These are phyloP conservation scores for Pseudonectria buxi DNA, from an alignment of 2,329 filamentous ascomycete species.

Conservation along the genomic window DNA sequence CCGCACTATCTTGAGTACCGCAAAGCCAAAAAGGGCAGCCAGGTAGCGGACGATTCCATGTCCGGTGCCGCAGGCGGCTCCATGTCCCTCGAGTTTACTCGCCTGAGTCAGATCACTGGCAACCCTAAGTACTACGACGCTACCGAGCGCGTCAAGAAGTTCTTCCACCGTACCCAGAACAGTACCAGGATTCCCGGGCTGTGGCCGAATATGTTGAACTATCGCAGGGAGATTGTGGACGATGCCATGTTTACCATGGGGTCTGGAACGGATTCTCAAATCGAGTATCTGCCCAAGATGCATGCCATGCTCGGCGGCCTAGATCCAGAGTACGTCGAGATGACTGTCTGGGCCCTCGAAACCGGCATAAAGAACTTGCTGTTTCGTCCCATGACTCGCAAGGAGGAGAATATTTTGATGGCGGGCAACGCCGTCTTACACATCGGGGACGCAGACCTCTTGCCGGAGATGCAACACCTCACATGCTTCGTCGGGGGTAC, in stretches of 20 bases:
- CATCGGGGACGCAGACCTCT: slow-evolving; percentile 22
- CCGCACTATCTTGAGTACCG: slow-evolving; percentile 39
- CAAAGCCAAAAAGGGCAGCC: slow-evolving; percentile 31
- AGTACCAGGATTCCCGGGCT: slow-evolving; percentile 63
- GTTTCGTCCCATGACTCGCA: slow-evolving; percentile 59
- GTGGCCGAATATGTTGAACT: slow-evolving; percentile 63
- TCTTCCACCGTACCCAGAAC: slow-evolving; percentile 59
- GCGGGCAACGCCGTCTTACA: slow-evolving; percentile 36
- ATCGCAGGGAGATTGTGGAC: slow-evolving; percentile 41
- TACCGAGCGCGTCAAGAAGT: slow-evolving; percentile 64
- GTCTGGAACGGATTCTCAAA: slow-evolving; percentile 42
- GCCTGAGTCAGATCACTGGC: slow-evolving; percentile 66
- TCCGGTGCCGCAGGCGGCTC: slow-evolving; percentile 50
- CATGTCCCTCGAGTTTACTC: slow-evolving; percentile 66
- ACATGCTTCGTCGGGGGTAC: slow-evolving; percentile 66
- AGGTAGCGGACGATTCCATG: slow-evolving; percentile 30
- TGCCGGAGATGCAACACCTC: slow-evolving; percentile 47
- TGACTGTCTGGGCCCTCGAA: slow-evolving; percentile 59
- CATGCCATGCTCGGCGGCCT: slow-evolving; percentile 57
- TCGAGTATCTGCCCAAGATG: slow-evolving; percentile 57
- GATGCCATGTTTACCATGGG: slow-evolving; percentile 37
- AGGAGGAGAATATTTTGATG: slow-evolving; percentile 53
- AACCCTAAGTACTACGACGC: slow-evolving; percentile 71
- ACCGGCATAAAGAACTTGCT: slow-evolving; percentile 56
- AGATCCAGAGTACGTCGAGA: slow-evolving; percentile 53